phyloP scores from a whole-genome alignment of 2,329 filamentous ascomycete genomes.

The Biscogniauxia marginata region DNA sequence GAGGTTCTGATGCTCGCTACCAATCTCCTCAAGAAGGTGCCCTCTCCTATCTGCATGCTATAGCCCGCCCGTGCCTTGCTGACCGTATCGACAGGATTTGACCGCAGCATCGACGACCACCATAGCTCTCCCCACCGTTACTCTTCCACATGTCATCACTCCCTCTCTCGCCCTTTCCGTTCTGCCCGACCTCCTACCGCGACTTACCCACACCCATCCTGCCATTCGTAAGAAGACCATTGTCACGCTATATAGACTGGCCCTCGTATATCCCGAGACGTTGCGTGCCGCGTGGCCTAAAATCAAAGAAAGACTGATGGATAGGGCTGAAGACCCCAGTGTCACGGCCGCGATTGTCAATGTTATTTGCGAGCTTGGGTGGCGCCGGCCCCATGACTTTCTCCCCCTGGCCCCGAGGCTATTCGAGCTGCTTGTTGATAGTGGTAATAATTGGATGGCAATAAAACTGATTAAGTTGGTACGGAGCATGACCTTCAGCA shows the following conservation, averaged over 20 bases:
- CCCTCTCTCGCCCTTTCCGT: slow-evolving; percentile 88
- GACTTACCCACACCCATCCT: slow-evolving; percentile 81
- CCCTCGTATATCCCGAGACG: slow-evolving; percentile 94
- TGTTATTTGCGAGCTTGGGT: slow-evolving; percentile 92
- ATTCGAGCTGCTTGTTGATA: slow-evolving; percentile 88
- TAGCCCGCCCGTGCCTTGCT: neutral
- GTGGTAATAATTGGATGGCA: slow-evolving; percentile 99
- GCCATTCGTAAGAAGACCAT: slow-evolving; percentile 93
- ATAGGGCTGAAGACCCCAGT: slow-evolving; percentile 84
- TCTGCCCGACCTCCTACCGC: slow-evolving; percentile 80
- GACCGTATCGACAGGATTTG: slow-evolving; percentile 58
- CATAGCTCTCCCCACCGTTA: slow-evolving; percentile 81
- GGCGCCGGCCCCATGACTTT: slow-evolving; percentile 91
- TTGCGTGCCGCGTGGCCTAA: slow-evolving; percentile 92
- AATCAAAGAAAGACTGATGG: slow-evolving; percentile 91
- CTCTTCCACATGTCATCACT: slow-evolving; percentile 93
- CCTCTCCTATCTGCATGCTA: neutral
- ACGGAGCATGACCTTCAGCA: slow-evolving; percentile 29
- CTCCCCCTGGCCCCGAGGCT: slow-evolving; percentile 85
- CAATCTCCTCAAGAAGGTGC: slow-evolving; percentile 89
- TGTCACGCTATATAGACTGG: slow-evolving; percentile 88
- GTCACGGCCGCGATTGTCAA: slow-evolving; percentile 97
- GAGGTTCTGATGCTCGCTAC: slow-evolving; percentile 97
- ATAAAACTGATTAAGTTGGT: slow-evolving; percentile 98
- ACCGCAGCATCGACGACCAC: slow-evolving; percentile 69